phyloP scores from a whole-genome alignment of 2,329 filamentous ascomycete genomes.

The Ilyonectria robusta region DNA sequence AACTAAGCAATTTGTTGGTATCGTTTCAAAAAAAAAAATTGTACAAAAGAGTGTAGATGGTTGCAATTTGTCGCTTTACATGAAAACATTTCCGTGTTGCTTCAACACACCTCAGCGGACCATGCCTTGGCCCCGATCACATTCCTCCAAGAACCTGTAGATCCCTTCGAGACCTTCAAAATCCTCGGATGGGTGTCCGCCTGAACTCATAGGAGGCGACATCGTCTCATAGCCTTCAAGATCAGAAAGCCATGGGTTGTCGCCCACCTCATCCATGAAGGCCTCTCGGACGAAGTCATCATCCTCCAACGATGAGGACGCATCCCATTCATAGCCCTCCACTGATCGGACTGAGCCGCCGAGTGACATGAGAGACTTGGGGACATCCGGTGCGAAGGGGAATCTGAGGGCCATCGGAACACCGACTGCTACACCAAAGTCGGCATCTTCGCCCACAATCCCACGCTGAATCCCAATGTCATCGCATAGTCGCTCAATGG shows the following conservation, averaged over 20 bases:
- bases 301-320: conserved; percentile 52
- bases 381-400: conserved; percentile 80
- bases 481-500: conserved; percentile 86
- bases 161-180: conserved; percentile 71
- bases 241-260: conserved; percentile 65
- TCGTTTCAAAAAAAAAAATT: conserved; percentile 25
- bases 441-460: conserved; percentile 80
- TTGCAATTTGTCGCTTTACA: conserved; percentile 35
- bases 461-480: conserved; percentile 90
- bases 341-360: conserved; percentile 64
- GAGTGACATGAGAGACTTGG: conserved; percentile 60
- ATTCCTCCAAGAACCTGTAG: conserved; percentile 71
- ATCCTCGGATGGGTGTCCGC: conserved; percentile 61
- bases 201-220: conserved; percentile 63
- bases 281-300: conserved; percentile 56
- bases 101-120: conserved; percentile 45
- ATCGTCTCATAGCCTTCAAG: conserved; percentile 65
- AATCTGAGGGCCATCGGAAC: conserved; percentile 84
- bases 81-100: conserved; percentile 34
- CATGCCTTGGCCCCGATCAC: conserved; percentile 60
- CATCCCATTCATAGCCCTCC: conserved; percentile 58
- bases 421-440: conserved; percentile 78
- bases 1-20: conserved; percentile 36
- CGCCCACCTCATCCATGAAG: conserved; percentile 59
- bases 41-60: conserved; percentile 46